These are phyloP conservation scores for Salix brachista DNA, from an alignment of 345 rosid species.

Conservation along the genomic window DNA sequence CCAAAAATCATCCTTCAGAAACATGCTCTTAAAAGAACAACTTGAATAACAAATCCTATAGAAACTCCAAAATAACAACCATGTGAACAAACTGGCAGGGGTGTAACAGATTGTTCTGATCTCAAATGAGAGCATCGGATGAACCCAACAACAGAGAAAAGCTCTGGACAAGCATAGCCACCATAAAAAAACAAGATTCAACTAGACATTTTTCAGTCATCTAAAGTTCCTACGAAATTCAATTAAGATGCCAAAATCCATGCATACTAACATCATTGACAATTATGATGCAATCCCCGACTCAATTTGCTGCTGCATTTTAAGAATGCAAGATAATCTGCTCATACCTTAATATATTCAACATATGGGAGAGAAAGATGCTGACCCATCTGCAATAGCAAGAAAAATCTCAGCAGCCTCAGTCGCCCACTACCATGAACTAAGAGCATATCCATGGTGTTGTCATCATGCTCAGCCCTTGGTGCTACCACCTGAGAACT, in stretches of 20 bases:
- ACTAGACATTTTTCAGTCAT: neutral
- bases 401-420: constrained; percentile 75
- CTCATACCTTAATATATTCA: constrained; percentile 82
- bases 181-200: neutral
- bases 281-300: neutral
- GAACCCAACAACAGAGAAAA: neutral
- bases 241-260: neutral
- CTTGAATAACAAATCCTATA: neutral
- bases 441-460: constrained; percentile 77
- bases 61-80: neutral
- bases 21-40: neutral
- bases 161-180: neutral
- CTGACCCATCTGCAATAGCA: constrained; percentile 78
- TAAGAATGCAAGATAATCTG: neutral
- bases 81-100: neutral
- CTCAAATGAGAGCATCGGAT: neutral
- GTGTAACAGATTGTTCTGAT: neutral
- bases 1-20: neutral
- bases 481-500: constrained; percentile 97
- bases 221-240: neutral
- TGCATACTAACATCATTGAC: neutral
- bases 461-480: constrained; percentile 81
- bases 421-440: constrained; percentile 92
- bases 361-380: constrained; percentile 94
- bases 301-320: neutral